Conservation (phyloP, 2,329 filamentous ascomycete genomes). For the Diplodia scrobiculata region DNA sequence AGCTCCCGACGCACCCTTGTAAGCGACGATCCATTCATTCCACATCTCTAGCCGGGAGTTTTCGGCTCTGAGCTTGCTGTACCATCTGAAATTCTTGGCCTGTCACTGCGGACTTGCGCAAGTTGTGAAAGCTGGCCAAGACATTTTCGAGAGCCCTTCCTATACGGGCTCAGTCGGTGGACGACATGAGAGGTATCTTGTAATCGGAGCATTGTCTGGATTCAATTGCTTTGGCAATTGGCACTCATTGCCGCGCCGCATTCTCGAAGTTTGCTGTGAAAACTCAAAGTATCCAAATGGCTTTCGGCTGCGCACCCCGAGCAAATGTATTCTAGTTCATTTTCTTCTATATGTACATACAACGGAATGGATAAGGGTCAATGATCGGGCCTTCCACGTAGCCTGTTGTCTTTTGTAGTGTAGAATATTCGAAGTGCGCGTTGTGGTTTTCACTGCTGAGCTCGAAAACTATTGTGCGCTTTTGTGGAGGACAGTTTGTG, state of each 20-base stretch:
- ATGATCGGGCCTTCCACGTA: slow-evolving; percentile 45
- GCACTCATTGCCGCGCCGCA: background rate
- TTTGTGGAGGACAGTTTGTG: slow-evolving; percentile 51
- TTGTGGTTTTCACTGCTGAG: slow-evolving; percentile 47
- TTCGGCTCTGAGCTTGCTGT: background rate
- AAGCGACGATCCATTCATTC: background rate
- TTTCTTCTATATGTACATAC: slow-evolving; percentile 39
- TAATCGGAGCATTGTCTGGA: background rate
- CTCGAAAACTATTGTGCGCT: slow-evolving; percentile 47
- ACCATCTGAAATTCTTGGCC: background rate
- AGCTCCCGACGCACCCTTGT: background rate
- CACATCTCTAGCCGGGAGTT: background rate
- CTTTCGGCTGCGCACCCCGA: too few species aligned
- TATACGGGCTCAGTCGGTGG: background rate
- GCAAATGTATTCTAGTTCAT: too few species aligned
- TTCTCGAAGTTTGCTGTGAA: background rate
- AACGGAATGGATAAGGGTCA: slow-evolving; percentile 64
- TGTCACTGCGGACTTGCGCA: background rate
- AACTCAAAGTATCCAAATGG: background rate
- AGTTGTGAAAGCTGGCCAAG: background rate
- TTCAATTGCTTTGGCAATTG: background rate
- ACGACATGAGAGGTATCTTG: background rate
- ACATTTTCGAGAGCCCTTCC: background rate
- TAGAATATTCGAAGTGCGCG: slow-evolving; percentile 53
- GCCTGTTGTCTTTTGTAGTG: slow-evolving; percentile 47